Evolutionary conservation across 345 rosid genomes (phyloP).

Genomic region (Laguncularia racemosa): DNA sequence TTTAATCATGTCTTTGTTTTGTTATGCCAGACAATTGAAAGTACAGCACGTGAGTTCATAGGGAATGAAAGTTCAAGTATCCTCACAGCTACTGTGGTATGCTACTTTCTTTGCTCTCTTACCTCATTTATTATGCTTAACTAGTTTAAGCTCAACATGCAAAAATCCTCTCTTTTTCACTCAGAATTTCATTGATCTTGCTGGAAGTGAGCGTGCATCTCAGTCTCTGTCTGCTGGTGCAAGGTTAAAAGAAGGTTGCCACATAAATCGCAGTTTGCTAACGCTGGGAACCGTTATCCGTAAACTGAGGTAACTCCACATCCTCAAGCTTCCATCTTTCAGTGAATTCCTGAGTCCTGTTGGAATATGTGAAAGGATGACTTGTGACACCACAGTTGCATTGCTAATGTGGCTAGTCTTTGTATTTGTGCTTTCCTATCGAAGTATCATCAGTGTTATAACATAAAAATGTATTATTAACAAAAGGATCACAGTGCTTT

Average conservation of each 20-base stretch:
- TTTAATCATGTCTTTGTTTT: slow-evolving; percentile 1
- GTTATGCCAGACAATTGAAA: slow-evolving; percentile 64
- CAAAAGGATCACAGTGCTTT: too few species aligned
- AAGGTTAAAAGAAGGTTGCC: slow-evolving; percentile 93
- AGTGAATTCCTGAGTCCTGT: too few species aligned
- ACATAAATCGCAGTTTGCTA: slow-evolving; percentile 85
- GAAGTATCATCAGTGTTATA: too few species aligned
- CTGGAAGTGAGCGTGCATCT: slow-evolving; percentile 98
- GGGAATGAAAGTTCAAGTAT: slow-evolving; percentile 62
- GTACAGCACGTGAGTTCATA: slow-evolving; percentile 52
- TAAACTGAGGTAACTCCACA: slow-evolving; percentile 61
- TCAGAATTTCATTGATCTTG: slow-evolving; percentile 89
- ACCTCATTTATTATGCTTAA: not conserved
- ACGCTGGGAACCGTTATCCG: slow-evolving; percentile 94
- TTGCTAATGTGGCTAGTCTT: too few species aligned
- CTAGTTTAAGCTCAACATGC: not conserved
- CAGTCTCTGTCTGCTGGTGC: slow-evolving; percentile 80
- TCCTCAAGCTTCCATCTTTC: not conserved
- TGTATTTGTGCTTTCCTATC: too few species aligned
- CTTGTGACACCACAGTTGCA: not conserved
- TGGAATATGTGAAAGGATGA: not conserved
- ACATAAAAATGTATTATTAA: too few species aligned
- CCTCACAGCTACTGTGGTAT: slow-evolving; percentile 81
- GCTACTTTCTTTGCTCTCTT: slow-evolving; percentile 1
- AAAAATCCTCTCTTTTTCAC: slow-evolving; percentile 10